Conservation (phyloP, 176 grass and related monocot species). For the Eragrostis nindensis region DNA sequence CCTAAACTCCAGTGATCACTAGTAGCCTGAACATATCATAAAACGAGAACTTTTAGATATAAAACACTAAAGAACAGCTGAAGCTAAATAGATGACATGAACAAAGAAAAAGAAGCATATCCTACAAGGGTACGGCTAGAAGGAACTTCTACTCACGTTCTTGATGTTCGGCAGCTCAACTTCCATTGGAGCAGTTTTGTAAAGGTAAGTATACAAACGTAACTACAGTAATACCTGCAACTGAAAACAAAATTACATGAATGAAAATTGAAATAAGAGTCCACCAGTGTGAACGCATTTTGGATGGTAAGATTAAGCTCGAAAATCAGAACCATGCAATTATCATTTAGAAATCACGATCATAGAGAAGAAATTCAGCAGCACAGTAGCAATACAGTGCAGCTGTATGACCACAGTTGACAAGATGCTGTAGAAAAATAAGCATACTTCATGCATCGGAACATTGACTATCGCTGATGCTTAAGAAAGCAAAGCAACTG, state of each 20-base stretch:
- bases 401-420: slow-evolving; percentile 2
- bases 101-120: slow-evolving; percentile 17
- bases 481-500: slow-evolving; percentile 4
- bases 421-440: background rate
- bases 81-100: slow-evolving; percentile 20
- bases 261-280: slow-evolving; percentile 25
- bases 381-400: background rate
- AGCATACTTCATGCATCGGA: slow-evolving; percentile 3
- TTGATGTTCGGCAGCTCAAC: slow-evolving; percentile 50
- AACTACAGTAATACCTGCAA: slow-evolving; percentile 36
- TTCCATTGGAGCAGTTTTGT: slow-evolving; percentile 53
- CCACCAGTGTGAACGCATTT: slow-evolving; percentile 22
- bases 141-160: slow-evolving; percentile 55
- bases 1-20: slow-evolving; percentile 65
- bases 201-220: slow-evolving; percentile 41
- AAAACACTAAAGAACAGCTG: slow-evolving; percentile 15
- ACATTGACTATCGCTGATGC: background rate
- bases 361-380: background rate
- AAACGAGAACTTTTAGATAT: slow-evolving; percentile 27
- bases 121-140: slow-evolving; percentile 19
- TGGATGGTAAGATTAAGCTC: slow-evolving; percentile 31
- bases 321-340: slow-evolving; percentile 20
- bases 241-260: slow-evolving; percentile 21
- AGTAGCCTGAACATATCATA: slow-evolving; percentile 52
- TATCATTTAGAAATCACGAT: slow-evolving; percentile 1